Percentiles rank a stretch among this genome's conserved stretches.
Evolutionary conservation across 768 basidiomycete species (phyloP).

Genomic region (Boletus fagicola): DNA sequence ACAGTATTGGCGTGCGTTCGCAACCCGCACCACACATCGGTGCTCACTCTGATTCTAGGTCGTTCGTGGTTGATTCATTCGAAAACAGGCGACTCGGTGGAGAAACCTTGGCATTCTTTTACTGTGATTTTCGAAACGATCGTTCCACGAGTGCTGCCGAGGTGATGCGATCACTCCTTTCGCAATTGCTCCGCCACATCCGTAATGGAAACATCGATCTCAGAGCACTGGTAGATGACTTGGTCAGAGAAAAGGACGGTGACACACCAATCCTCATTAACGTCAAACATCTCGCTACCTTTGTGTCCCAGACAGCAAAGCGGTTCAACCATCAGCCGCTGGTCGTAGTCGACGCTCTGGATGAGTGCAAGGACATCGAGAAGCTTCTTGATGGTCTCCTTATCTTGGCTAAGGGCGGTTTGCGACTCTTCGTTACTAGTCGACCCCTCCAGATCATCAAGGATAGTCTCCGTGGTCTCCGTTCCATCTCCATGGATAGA

Average conservation of each 20-base stretch:
- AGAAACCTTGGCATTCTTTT: conserved; percentile 12
- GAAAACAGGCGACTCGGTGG: not conserved
- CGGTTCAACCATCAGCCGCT: conserved; percentile 2
- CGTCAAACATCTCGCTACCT: not conserved
- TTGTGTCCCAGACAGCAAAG: not conserved
- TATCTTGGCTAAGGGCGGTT: not conserved
- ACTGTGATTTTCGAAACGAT: conserved; percentile 17
- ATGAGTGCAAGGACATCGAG: conserved; percentile 15
- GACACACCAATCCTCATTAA: conserved; percentile 1
- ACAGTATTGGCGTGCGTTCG: conserved; percentile 17
- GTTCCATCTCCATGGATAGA: conserved; percentile 12
- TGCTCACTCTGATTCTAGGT: not conserved
- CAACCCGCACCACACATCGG: too few species aligned
- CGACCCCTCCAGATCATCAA: conserved; percentile 15
- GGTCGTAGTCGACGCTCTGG: conserved; percentile 19
- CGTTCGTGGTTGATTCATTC: conserved; percentile 10
- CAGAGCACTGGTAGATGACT: not conserved
- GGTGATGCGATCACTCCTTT: conserved; percentile 18
- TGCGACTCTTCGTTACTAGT: conserved; percentile 19
- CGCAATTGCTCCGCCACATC: conserved; percentile 11
- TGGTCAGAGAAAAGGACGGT: conserved; percentile 1
- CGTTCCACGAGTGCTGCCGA: not conserved
- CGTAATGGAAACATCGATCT: not conserved
- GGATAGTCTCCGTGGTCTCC: not conserved
- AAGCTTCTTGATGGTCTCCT: conserved; percentile 12